Percentiles rank a stretch among this genome's conserved stretches.
Conservation (phyloP, 805 yeast genomes). For the Barnettozyma siamensis region DNA sequence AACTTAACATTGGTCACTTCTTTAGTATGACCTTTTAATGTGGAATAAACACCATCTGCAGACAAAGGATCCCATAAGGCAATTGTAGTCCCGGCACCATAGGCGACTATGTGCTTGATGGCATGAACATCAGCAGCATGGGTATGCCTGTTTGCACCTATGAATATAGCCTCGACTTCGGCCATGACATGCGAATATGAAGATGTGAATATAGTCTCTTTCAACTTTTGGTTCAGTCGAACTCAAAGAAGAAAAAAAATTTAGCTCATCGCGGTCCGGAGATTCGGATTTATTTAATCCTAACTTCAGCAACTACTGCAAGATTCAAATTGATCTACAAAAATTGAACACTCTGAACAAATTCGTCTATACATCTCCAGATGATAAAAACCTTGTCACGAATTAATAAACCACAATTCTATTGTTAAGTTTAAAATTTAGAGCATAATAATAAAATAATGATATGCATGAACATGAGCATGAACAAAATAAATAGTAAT, state of each 20-base stretch:
- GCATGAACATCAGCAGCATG: slow-evolving; percentile 49
- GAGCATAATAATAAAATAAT: not conserved
- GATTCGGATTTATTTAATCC: not conserved
- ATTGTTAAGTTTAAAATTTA: slow-evolving; percentile 8
- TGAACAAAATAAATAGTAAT: slow-evolving; percentile 7
- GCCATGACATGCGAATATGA: slow-evolving; percentile 9
- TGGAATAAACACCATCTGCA: slow-evolving; percentile 42
- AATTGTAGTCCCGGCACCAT: slow-evolving; percentile 60
- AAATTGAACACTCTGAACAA: not conserved
- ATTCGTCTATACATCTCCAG: not conserved
- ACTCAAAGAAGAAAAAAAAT: not conserved
- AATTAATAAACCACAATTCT: slow-evolving; percentile 9
- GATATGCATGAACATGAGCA: slow-evolving; percentile 6
- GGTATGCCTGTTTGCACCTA: slow-evolving; percentile 68
- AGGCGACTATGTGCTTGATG: slow-evolving; percentile 45
- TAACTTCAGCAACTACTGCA: no score
- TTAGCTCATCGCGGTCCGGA: not conserved
- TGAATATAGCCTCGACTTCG: slow-evolving; percentile 48
- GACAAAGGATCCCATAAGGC: slow-evolving; percentile 66
- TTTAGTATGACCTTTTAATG: slow-evolving; percentile 55
- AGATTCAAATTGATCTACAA: no score
- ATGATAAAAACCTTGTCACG: not conserved
- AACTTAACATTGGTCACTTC: slow-evolving; percentile 66
- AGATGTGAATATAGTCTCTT: no score
- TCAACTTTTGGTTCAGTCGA: not conserved